Evolutionary conservation across 139 green algal genomes (phyloP), one percentile per base, ranked within the genome.

Genomic region (Tetradesmus obliquus): DNA sequence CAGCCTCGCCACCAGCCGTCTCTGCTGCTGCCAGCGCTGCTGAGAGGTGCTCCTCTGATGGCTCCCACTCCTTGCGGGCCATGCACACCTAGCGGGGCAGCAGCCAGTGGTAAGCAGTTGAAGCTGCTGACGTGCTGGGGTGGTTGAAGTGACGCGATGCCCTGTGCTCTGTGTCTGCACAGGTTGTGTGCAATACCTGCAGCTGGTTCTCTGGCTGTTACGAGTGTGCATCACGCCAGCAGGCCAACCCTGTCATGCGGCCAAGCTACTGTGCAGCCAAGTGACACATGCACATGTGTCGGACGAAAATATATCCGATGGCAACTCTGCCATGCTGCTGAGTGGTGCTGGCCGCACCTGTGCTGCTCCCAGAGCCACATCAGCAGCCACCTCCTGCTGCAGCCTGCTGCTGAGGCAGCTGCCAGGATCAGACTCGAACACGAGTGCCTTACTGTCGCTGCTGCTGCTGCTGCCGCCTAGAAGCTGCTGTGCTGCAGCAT

Each of bases 41-140:
- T 10, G 89, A 86, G 72, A 98, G 89, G 24, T 89, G 51, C 62
- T 94, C 91, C 86, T 98, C 96, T 3, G 96, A 94, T 8, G n/a
- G 69, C 0, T 96, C 93, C 96, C 96, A 98, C 19, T 96, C 60
- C 62, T 91, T 74, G 1, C 79, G 93, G 20, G 94, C 94, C 20
- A 81, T 86, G 3, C 76, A 72, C 13, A 96, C 88, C 74, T 90
- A 45, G 22, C 20, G 0, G 81, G 32, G 76, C n/a, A 60, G 53
- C 60, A 24, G 82, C 2, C 1, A 1, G 82, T 7, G 13, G 54
- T 0, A 22, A 10, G 4, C 17, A n/a, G 55, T 1, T 32, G 32
- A 45, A 45, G 32, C 32, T 45, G 32, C 32, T 45, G 0, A 45
- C 32, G 0, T 1, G 32, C 32, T 0, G 32, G 32, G 32, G 32